Evolutionary conservation across 1,139 yeast genomes (phyloP).

Genomic region (Blastobotrys aristatus): DNA sequence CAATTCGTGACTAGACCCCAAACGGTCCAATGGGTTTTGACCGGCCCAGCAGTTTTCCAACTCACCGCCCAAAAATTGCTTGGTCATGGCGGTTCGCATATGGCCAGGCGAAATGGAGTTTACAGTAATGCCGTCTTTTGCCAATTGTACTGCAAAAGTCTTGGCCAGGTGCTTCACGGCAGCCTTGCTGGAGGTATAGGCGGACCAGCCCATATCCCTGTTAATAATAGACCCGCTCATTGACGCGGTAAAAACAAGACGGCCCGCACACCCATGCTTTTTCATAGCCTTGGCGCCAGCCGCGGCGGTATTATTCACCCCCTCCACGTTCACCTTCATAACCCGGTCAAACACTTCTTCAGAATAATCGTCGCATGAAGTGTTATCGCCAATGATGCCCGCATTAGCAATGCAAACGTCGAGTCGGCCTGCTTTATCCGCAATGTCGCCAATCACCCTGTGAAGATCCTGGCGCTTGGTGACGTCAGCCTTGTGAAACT

Average conservation of each 20-base stretch:
- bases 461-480: conserved; percentile 61
- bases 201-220: conserved; percentile 60
- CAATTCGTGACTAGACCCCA: conserved; percentile 62
- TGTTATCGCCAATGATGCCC: conserved; percentile 68
- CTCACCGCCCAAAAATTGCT: conserved; percentile 32
- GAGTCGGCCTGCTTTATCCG: conserved; percentile 51
- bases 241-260: conserved; percentile 68
- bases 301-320: conserved; percentile 17
- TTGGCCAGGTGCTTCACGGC: conserved; percentile 70
- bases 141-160: conserved; percentile 78
- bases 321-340: conserved; percentile 16
- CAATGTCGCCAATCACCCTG: conserved; percentile 44
- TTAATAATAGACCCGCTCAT: conserved; percentile 79
- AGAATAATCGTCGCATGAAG: conserved; percentile 70
- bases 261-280: conserved; percentile 44
- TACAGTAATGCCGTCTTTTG: conserved; percentile 65
- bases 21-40: conserved; percentile 62
- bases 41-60: conserved; percentile 49
- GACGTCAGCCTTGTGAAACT: conserved; percentile 41
- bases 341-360: conserved; percentile 52
- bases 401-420: conserved; percentile 70
- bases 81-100: conserved; percentile 58
- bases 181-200: conserved; percentile 79
- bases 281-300: conserved; percentile 60
- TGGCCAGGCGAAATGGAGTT: conserved; percentile 77